A percentile compares a stretch with the other conserved stretches of the same genome.
Evolutionary conservation across 2,329 filamentous ascomycete genomes (phyloP).

Genomic region (Zymoseptoria passerinii): DNA sequence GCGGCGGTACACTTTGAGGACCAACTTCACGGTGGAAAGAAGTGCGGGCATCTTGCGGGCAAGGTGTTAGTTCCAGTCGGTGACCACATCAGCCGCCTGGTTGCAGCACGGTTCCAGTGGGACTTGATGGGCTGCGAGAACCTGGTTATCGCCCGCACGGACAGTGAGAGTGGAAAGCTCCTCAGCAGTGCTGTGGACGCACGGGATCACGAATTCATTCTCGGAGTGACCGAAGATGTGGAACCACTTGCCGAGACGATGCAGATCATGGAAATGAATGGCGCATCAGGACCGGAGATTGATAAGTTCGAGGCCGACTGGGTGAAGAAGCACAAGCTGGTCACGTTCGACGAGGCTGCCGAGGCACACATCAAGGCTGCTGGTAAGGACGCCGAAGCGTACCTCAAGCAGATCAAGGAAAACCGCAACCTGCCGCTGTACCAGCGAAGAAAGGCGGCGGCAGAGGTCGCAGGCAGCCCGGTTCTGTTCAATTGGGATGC

Average conservation of each 20-base stretch:
- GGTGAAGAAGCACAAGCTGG: slow-evolving; percentile 76
- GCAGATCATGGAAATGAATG: slow-evolving; percentile 77
- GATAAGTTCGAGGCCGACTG: slow-evolving; percentile 78
- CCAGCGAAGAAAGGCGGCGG: slow-evolving; percentile 65
- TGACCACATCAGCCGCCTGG: slow-evolving; percentile 92
- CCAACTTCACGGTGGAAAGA: slow-evolving; percentile 95
- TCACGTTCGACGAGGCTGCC: slow-evolving; percentile 80
- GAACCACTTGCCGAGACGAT: slow-evolving; percentile 81
- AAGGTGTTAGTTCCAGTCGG: slow-evolving; percentile 91
- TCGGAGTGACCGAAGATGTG: slow-evolving; percentile 70
- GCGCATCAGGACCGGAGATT: slow-evolving; percentile 70
- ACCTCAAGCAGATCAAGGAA: slow-evolving; percentile 31
- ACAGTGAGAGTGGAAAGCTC: slow-evolving; percentile 87
- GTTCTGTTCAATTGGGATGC: slow-evolving; percentile 86
- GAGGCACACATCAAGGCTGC: slow-evolving; percentile 29
- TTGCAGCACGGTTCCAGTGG: slow-evolving; percentile 92
- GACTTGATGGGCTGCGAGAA: slow-evolving; percentile 97
- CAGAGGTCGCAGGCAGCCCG: slow-evolving; percentile 55
- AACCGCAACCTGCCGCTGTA: slow-evolving; percentile 71
- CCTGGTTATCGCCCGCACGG: slow-evolving; percentile 86
- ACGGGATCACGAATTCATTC: slow-evolving; percentile 93
- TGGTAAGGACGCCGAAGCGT: slow-evolving; percentile 22
- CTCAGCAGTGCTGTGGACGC: slow-evolving; percentile 86
- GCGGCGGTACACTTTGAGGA: slow-evolving; percentile 97
- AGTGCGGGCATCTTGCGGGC: slow-evolving; percentile 91